Evolutionary conservation across 2,329 filamentous ascomycete species (phyloP).

Genomic region (Ophiostoma sp.): DNA sequence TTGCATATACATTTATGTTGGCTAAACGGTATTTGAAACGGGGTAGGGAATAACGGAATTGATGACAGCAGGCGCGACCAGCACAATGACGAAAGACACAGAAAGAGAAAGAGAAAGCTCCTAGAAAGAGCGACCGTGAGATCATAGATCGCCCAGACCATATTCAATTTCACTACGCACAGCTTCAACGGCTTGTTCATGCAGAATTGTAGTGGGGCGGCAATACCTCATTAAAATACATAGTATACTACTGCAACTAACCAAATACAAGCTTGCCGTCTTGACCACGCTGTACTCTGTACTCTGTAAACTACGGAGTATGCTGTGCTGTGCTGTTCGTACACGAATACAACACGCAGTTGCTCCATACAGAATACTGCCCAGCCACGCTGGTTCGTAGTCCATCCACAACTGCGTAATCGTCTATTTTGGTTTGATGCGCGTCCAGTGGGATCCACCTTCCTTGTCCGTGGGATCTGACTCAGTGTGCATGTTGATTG

Average conservation of each 20-base stretch:
- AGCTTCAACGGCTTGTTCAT: neutral
- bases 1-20: too few relatives aligned
- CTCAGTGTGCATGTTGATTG: too few relatives aligned
- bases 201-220: slow-evolving; percentile 9
- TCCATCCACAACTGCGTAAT: slow-evolving; percentile 8
- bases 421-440: neutral
- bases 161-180: neutral
- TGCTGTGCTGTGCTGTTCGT: neutral
- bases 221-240: neutral
- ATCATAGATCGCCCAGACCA: neutral
- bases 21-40: too few relatives aligned
- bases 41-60: too few relatives aligned
- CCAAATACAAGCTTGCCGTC: neutral
- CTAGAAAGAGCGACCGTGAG: neutral
- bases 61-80: too few relatives aligned
- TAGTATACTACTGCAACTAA: too few relatives aligned
- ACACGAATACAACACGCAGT: neutral
- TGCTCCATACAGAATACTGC: neutral
- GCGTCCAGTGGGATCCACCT: neutral
- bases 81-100: neutral
- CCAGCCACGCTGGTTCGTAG: neutral
- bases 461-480: neutral
- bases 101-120: neutral
- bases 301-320: too few relatives aligned
- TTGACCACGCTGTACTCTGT: too few relatives aligned